phyloP scores from a whole-genome alignment of 345 rosid species.

The Boechera divaricarpa region DNA sequence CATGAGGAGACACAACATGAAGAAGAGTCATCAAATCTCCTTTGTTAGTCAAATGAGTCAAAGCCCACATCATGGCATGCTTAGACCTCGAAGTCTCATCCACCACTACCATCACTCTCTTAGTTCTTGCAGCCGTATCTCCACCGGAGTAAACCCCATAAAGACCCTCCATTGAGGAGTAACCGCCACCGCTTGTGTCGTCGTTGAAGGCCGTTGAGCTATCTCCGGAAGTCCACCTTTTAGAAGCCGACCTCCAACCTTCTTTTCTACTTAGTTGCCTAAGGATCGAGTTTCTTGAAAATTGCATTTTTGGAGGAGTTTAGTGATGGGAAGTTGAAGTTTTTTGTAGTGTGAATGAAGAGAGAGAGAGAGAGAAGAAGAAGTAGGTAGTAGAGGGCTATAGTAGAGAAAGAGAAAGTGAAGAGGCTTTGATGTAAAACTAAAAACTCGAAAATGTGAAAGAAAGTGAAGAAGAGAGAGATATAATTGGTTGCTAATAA shows the following conservation, averaged over 20 bases:
- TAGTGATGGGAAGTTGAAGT: conserved; percentile 23
- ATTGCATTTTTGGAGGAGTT: conserved; percentile 36
- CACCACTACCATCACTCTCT: conserved; percentile 92
- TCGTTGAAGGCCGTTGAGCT: conserved; percentile 43
- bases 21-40: conserved; percentile 89
- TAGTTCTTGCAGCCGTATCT: conserved; percentile 58
- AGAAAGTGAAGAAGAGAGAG: conserved; percentile 6
- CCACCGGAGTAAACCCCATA: conserved; percentile 42
- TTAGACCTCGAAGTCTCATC: conserved; percentile 74
- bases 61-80: conserved; percentile 99
- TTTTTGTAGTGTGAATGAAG: conserved; percentile 27
- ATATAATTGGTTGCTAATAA: conserved; percentile 23
- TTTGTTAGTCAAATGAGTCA: conserved; percentile 79
- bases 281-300: conserved; percentile 56
- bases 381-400: conserved; percentile 35
- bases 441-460: conserved; percentile 26
- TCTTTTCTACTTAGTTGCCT: conserved; percentile 71
- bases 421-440: conserved; percentile 29
- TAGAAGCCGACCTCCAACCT: conserved; percentile 61
- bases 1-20: conserved; percentile 53
- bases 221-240: conserved; percentile 56
- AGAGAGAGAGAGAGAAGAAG: conserved; percentile 30
- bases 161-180: conserved; percentile 64
- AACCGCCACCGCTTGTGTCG: conserved; percentile 24
- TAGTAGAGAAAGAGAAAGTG: conserved; percentile 16